Evolutionary conservation across 441 rosid species (phyloP).

Genomic region (Pelargonium myrrhifolium): DNA sequence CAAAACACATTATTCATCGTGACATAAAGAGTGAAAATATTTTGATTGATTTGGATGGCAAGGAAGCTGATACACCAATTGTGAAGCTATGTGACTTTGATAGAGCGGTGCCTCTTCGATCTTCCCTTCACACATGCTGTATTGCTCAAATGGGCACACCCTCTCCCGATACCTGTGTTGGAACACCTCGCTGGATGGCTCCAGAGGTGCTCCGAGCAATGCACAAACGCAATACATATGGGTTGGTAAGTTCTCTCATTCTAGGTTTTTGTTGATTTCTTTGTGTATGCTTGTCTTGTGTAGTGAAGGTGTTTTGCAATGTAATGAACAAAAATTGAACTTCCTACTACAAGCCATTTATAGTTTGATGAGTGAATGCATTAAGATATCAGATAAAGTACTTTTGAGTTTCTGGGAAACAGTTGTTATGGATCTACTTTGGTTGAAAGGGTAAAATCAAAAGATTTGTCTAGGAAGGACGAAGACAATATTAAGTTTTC

Average conservation of each 20-base stretch:
- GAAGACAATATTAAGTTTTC: background rate
- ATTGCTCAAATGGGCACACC: constrained; percentile 73
- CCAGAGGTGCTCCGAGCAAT: constrained; percentile 83
- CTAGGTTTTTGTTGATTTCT: background rate
- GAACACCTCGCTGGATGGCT: constrained; percentile 99
- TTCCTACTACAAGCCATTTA: no score
- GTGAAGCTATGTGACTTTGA: constrained; percentile 97
- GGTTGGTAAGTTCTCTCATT: constrained; percentile 48
- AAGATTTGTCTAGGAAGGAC: background rate
- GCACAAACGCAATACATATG: constrained; percentile 53
- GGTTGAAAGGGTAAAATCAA: background rate
- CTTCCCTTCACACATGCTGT: constrained; percentile 69
- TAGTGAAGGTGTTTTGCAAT: no score
- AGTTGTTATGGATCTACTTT: background rate
- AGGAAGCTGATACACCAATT: constrained; percentile 49
- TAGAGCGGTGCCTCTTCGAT: constrained; percentile 86
- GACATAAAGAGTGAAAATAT: constrained; percentile 94
- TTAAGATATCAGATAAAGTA: background rate
- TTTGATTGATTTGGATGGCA: constrained; percentile 62
- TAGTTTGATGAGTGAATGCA: no score
- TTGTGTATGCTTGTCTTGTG: background rate
- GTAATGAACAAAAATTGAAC: no score
- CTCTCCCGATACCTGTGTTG: constrained; percentile 80
- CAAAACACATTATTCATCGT: constrained; percentile 85
- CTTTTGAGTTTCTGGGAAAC: background rate